Conservation (phyloP, 805 yeast species). For the Kluyveromyces aestuarii region DNA sequence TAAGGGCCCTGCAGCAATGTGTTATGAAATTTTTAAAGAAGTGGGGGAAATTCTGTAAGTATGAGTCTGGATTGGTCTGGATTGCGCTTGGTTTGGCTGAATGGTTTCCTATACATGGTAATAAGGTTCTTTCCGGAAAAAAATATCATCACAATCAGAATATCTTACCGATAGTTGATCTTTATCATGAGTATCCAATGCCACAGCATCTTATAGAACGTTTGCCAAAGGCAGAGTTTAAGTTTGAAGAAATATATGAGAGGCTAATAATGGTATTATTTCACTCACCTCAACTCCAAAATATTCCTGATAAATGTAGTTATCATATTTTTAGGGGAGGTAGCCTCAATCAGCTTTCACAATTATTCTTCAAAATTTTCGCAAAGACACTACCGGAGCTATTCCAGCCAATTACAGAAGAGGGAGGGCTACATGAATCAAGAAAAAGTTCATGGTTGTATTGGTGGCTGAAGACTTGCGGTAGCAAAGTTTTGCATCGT, state of each 20-base stretch:
- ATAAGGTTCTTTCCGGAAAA: conserved; percentile 21
- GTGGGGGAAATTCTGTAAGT: conserved; percentile 72
- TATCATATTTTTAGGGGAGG: conserved; percentile 30
- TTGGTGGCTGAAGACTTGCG: conserved; percentile 93
- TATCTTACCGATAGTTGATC: conserved; percentile 3
- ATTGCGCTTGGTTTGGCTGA: conserved; percentile 81
- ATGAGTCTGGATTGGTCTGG: conserved; percentile 82
- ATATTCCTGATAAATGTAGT: conserved; percentile 28
- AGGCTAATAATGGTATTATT: conserved; percentile 63
- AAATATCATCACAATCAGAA: conserved; percentile 13
- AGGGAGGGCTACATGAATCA: conserved; percentile 53
- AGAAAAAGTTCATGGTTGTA: conserved; percentile 76
- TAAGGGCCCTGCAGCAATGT: conserved; percentile 48
- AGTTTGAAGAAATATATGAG: conserved; percentile 65
- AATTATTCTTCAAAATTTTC: conserved; percentile 47
- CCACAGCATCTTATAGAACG: conserved; percentile 14
- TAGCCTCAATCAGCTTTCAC: conserved; percentile 27
- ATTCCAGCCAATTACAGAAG: conserved; percentile 68
- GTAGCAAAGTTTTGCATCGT: conserved; percentile 75
- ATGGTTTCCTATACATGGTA: conserved; percentile 67
- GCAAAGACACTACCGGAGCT: conserved; percentile 65
- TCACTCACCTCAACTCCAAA: conserved; percentile 43
- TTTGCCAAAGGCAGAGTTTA: conserved; percentile 29
- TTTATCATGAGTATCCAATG: conserved; percentile 25
- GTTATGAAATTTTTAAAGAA: conserved; percentile 56